Percentiles rank a stretch among this genome's conserved stretches.
Conservation (phyloP, 306 rosid species). For the Dryas octopetala region DNA sequence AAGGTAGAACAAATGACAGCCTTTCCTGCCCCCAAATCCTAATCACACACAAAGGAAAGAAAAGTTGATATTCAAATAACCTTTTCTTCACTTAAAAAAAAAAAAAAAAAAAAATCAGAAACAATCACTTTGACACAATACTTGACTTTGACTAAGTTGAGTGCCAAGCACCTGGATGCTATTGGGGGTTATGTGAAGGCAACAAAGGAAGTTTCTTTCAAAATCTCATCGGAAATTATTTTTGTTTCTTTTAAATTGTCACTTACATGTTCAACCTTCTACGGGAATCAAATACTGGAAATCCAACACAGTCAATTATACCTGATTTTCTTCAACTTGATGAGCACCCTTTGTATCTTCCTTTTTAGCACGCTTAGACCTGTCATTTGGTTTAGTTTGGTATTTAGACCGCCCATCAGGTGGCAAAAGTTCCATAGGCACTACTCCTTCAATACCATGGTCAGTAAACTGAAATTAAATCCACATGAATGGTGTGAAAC, state of each 20-base stretch:
- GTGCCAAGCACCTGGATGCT: background rate
- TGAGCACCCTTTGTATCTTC: slow-evolving; percentile 70
- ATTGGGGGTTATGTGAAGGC: background rate
- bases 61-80: no score
- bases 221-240: background rate
- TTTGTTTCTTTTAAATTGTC: background rate
- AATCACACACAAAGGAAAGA: no score
- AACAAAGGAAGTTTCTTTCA: background rate
- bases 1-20: background rate
- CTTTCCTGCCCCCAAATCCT: no score
- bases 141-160: background rate
- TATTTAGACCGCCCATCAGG: slow-evolving; percentile 79
- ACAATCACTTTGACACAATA: background rate
- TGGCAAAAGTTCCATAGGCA: slow-evolving; percentile 85
- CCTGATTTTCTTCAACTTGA: slow-evolving; percentile 89
- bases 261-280: slow-evolving; percentile 1
- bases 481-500: slow-evolving; percentile 7
- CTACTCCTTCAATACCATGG: slow-evolving; percentile 88
- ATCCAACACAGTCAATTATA: slow-evolving; percentile 31
- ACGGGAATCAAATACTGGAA: background rate
- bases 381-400: slow-evolving; percentile 78
- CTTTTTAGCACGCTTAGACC: slow-evolving; percentile 80
- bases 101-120: background rate
- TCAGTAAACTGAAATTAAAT: slow-evolving; percentile 75
- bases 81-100: no score